A percentile compares a stretch with the other conserved stretches of the same genome.
These are phyloP conservation scores for Emergomyces orientalis DNA, from an alignment of 2,329 filamentous ascomycete species.

Conservation along the genomic window DNA sequence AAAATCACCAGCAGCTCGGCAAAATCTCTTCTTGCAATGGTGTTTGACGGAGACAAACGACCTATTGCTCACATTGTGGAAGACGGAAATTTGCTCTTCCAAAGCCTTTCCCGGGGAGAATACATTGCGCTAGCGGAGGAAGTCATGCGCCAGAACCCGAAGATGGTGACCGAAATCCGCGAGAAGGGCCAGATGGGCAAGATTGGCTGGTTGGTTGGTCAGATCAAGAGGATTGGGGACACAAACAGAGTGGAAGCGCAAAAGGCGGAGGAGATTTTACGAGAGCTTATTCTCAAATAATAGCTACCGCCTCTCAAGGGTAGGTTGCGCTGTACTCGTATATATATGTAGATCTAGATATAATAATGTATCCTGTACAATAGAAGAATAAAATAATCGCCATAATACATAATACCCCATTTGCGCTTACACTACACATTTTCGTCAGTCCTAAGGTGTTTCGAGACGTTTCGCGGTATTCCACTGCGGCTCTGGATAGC, in stretches of 20 bases:
- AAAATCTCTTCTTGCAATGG: constrained; percentile 48
- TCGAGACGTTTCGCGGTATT: background rate
- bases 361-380: background rate
- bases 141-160: constrained; percentile 46
- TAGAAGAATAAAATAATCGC: background rate
- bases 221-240: constrained; percentile 54
- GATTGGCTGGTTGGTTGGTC: constrained; percentile 57
- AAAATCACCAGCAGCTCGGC: constrained; percentile 48
- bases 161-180: constrained; percentile 51
- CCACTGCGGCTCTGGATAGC: background rate
- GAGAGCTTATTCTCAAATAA: constrained; percentile 36
- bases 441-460: background rate
- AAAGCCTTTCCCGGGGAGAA: constrained; percentile 46
- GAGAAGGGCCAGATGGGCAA: constrained; percentile 55
- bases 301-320: background rate
- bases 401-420: background rate
- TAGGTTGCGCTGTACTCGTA: background rate
- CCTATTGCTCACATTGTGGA: constrained; percentile 46
- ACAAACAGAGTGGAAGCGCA: constrained; percentile 54
- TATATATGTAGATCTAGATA: background rate
- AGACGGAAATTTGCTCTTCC: constrained; percentile 47
- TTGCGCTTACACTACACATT: background rate
- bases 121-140: constrained; percentile 47
- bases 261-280: constrained; percentile 47
- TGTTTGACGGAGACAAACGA: constrained; percentile 45